These are phyloP conservation scores for Austroboletus festivus DNA, from an alignment of 768 basidiomycete genomes.

Conservation along the genomic window DNA sequence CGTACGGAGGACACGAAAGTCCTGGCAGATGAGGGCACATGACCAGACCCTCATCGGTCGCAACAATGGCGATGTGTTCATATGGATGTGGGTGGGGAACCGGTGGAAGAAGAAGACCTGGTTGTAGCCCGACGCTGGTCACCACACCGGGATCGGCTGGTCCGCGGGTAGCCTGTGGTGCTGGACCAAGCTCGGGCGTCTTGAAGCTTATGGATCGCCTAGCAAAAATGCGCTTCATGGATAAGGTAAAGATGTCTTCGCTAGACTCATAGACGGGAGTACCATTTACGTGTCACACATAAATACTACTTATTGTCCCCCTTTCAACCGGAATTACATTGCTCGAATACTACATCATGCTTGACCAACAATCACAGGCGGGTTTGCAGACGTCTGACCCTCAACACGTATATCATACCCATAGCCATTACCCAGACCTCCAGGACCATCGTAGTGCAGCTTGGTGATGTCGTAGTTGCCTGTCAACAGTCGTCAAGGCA, in stretches of 20 bases:
- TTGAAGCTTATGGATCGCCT: conserved; percentile 16
- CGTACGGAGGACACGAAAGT: conserved; percentile 31
- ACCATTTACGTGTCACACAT: background rate
- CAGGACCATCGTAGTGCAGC: conserved; percentile 88
- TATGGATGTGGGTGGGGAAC: conserved; percentile 75
- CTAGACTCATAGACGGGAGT: background rate
- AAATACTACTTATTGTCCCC: background rate
- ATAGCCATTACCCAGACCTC: conserved; percentile 70
- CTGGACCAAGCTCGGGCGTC: background rate
- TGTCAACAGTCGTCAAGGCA: conserved; percentile 31
- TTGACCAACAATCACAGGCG: conserved; percentile 35
- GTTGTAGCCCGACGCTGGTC: conserved; percentile 41
- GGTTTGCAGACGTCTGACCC: conserved; percentile 52
- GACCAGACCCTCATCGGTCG: conserved; percentile 60
- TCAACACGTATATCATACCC: conserved; percentile 74
- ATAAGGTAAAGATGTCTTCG: background rate
- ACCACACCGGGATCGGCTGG: conserved; percentile 6
- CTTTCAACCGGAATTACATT: conserved; percentile 12
- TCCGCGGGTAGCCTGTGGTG: background rate
- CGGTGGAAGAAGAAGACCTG: conserved; percentile 62
- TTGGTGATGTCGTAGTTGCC: conserved; percentile 91
- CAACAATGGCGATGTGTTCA: conserved; percentile 61
- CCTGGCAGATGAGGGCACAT: conserved; percentile 53
- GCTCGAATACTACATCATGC: conserved; percentile 27
- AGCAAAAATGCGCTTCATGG: conserved; percentile 34